These are phyloP conservation scores for Paecilomyces dactylethromorphus DNA, from an alignment of 2,329 filamentous ascomycete genomes.

Conservation along the genomic window DNA sequence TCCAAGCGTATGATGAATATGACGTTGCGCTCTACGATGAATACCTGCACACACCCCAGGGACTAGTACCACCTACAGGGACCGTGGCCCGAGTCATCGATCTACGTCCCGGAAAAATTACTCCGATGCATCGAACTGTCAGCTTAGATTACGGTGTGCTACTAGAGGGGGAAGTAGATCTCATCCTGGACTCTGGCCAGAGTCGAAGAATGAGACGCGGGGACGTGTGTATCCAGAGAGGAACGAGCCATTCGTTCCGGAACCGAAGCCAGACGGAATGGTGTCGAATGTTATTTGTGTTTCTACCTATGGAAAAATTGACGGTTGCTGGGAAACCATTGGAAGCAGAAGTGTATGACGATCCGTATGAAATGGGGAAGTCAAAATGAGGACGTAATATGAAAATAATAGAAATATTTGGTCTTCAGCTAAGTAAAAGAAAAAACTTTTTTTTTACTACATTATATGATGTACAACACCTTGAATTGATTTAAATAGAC, in stretches of 20 bases:
- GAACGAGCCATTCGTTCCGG: conserved; percentile 23
- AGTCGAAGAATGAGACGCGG: conserved; percentile 23
- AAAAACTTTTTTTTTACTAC: no score
- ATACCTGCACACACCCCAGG: conserved; percentile 26
- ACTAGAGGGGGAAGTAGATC: conserved; percentile 30
- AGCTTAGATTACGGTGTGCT: conserved; percentile 33
- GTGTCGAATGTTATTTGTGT: conserved; percentile 26
- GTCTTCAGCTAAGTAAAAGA: no score
- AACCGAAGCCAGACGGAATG: conserved; percentile 20
- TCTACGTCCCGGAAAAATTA: conserved; percentile 23
- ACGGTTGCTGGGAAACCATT: conserved; percentile 46
- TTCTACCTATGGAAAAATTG: conserved; percentile 21
- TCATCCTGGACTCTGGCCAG: conserved; percentile 30
- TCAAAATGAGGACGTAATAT: conserved; percentile 4
- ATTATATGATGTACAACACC: no score
- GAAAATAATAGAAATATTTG: no score
- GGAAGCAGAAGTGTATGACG: conserved; percentile 36
- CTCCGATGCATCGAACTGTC: conserved; percentile 32
- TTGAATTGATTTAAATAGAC: no score
- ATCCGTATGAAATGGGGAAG: conserved; percentile 12
- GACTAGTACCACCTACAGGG: conserved; percentile 22
- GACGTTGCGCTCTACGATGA: conserved; percentile 28
- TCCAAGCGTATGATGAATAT: conserved; percentile 20
- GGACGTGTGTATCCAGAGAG: conserved; percentile 28
- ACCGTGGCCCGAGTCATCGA: conserved; percentile 29